Base-by-base conservation (phyloP, 805 yeast genomes). In the Isabelozyma pseudorhagii region DNA sequence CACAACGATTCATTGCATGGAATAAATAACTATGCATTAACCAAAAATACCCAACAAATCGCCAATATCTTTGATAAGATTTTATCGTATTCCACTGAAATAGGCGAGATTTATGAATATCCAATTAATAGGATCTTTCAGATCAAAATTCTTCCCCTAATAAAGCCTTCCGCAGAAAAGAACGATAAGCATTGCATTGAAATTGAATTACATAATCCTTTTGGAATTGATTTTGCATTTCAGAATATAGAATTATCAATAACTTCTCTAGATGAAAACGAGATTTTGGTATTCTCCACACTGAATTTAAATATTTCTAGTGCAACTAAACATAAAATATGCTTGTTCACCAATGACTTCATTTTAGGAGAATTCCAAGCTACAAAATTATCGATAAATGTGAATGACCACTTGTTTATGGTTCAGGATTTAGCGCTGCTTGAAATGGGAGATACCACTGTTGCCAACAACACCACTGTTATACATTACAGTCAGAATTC, bases 131-230 rank as follows among this genome's bases (percentile, higher is more conserved):
- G 62, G 1, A 58, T 80, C 45, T 77, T 81, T 49, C 53, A 56
- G 1, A 56, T 73, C 5, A 47, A 58, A 0, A 52, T 81, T 3
- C 50, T 53, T 4, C 79, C 81, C 0, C 68, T 60, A 46, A 61
- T 82, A 10, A 55, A 61, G 5, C 68, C 71, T 18, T 63, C 57
- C 3, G 5, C 64, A 48, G 25, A 51, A 6, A 40, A 48, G 8
- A 38, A 39, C 5, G 80, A 80, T 55, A 57, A 52, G 6, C 74
- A 80, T 46, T 67, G 53, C 38, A 50, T 82, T 2, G 66, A 62
- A 8, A 50, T 80, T 4, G 50, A 54, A 0, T 40, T 80, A 7
- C 49, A 51, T 3, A 75, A 75, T 48, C 52, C 57, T 0, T 70
- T 62, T 45, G 65, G 58, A 3, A 55, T 62, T 18, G 50, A 53